Base-by-base conservation (phyloP, 495 filamentous ascomycete genomes). In the Rostrohypoxylon terebratum region DNA sequence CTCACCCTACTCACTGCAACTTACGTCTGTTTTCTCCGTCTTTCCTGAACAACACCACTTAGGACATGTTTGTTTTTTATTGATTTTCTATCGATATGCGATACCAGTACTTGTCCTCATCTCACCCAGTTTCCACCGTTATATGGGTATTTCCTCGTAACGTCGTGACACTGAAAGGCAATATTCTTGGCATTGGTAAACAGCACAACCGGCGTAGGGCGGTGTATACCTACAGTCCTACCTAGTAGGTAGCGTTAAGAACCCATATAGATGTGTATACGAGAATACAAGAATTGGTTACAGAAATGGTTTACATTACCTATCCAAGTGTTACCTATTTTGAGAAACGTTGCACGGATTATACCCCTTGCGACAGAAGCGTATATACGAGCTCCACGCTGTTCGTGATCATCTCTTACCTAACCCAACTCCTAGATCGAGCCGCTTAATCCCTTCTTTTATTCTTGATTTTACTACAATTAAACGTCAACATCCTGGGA, bases 21-120 rank as follows among this genome's bases (percentile, higher is more conserved):
- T 50, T 66, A 36, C 42, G 63, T 36, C 63, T 44, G 16, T 61
- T 63, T 51, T 28, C 28, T 28, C 28, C 28, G 28, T 28, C 28
- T 28, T 28, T 67, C 53, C 10, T 67, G 14, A 59, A 67, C 34
- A 59, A 25, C 28, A 51, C 33, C 44, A 11, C n/a, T 67, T 53
- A 45, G 25, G 18, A 54, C 42, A 67, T 67, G 45, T 67, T 42
- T 42, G 55, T 40, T 59, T 54, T 59, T 59, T 14, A 42, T 21
- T 48, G 44, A 48, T 48, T 20, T 48, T 21, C 53, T 42, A 42
- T 23, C 10, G 36, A 59, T 42, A 59, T 25, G 36, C 28, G 55
- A 59, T 59, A 18, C 20, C 13, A 40, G 2, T 40, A 5, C n/a
- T 33, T 59, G 18, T 28, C 54, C 20, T 20, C 28, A 40, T 31